Evolutionary conservation across 192 early-diverging fungal species (phyloP).

Genomic region (Phlyctochytrium arcticum): DNA sequence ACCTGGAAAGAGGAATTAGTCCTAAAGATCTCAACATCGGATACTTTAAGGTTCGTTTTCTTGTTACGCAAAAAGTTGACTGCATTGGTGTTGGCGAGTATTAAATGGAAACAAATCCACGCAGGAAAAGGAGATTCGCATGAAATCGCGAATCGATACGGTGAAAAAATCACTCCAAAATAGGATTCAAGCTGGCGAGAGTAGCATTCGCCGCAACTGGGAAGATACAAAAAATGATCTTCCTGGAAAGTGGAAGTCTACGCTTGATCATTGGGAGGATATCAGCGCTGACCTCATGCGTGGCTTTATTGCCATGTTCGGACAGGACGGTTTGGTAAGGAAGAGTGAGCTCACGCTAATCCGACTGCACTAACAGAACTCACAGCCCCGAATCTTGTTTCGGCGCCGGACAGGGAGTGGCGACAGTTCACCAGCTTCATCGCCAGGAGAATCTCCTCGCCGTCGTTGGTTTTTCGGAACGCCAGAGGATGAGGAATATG

Average conservation of each 20-base stretch:
- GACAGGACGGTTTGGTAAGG: constrained; percentile 21
- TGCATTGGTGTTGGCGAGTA: background rate
- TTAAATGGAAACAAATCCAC: background rate
- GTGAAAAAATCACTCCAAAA: constrained; percentile 18
- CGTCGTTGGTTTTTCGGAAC: constrained; percentile 5
- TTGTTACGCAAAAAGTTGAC: background rate
- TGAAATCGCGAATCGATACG: constrained; percentile 19
- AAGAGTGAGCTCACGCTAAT: background rate
- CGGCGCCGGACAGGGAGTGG: background rate
- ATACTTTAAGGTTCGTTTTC: constrained; percentile 22
- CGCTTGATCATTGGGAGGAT: constrained; percentile 24
- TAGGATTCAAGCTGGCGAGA: constrained; percentile 14
- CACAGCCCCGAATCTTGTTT: constrained; percentile 4
- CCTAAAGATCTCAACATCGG: constrained; percentile 27
- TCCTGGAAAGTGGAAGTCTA: constrained; percentile 1
- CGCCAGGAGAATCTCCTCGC: background rate
- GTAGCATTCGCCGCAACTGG: constrained; percentile 15
- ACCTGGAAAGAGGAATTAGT: constrained; percentile 27
- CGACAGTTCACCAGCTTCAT: background rate
- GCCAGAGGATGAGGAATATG: constrained; percentile 12
- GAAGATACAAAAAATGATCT: constrained; percentile 20
- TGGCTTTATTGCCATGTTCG: constrained; percentile 18
- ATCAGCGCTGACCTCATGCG: constrained; percentile 18
- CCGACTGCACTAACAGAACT: background rate
- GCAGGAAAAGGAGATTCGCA: constrained; percentile 22